A percentile compares a stretch with the other conserved stretches of the same genome.
phyloP scores from a whole-genome alignment of 345 rosid species.

The Pelargonium nanum region DNA sequence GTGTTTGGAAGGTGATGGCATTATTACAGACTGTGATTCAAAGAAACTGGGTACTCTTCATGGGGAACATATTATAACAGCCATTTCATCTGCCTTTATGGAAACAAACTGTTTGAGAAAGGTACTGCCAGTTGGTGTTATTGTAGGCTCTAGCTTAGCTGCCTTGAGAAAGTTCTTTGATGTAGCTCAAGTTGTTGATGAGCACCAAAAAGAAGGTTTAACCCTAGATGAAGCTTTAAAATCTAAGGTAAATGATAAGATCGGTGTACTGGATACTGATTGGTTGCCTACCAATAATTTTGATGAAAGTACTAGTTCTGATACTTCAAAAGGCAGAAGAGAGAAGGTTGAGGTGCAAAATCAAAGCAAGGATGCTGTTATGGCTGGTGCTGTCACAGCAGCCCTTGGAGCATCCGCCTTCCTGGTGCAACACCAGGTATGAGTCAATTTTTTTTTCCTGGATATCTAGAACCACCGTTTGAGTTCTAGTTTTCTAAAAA shows the following conservation, averaged over 20 bases:
- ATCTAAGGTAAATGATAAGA: conserved; percentile 13
- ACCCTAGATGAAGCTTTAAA: conserved; percentile 13
- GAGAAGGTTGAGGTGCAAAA: conserved; percentile 22
- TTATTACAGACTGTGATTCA: conserved; percentile 15
- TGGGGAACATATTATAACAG: conserved; percentile 47
- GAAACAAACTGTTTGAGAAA: conserved; percentile 52
- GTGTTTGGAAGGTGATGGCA: conserved; percentile 28
- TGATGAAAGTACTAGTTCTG: conserved; percentile 14
- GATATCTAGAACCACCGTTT: background rate
- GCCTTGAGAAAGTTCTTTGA: conserved; percentile 61
- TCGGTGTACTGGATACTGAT: conserved; percentile 10
- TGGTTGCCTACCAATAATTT: conserved; percentile 12
- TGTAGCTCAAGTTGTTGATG: conserved; percentile 33
- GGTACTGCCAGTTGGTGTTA: conserved; percentile 72
- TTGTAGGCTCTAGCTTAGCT: conserved; percentile 85
- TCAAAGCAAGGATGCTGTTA: conserved; percentile 31
- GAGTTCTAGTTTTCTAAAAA: too few species aligned
- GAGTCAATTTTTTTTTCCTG: conserved; percentile 10
- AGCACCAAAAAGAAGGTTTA: conserved; percentile 19
- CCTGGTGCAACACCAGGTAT: conserved; percentile 57
- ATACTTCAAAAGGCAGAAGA: conserved; percentile 16
- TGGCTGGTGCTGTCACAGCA: conserved; percentile 84
- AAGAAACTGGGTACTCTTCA: conserved; percentile 45
- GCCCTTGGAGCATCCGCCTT: conserved; percentile 92
- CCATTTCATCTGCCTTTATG: conserved; percentile 63